A percentile compares a stretch with the other conserved stretches of the same genome.
Evolutionary conservation across 2,329 filamentous ascomycete species (phyloP).

Genomic region (Diaporthe eres): DNA sequence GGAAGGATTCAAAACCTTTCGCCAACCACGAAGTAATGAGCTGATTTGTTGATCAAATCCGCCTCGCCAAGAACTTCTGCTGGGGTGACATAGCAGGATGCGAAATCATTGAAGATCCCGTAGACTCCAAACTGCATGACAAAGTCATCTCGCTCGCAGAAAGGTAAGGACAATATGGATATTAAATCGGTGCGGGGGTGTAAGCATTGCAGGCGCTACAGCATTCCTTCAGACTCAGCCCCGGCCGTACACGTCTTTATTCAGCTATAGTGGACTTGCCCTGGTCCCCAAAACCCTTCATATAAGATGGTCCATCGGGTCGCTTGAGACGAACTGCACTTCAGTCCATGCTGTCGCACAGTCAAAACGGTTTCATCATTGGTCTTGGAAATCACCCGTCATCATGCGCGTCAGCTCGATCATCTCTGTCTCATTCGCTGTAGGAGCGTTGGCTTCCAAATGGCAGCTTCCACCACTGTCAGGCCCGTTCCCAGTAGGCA

Average conservation of each 20-base stretch:
- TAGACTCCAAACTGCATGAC: neutral
- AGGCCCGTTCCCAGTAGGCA: slow-evolving; percentile 15
- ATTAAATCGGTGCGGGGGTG: neutral
- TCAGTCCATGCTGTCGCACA: neutral
- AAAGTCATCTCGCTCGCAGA: neutral
- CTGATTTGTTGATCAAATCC: neutral
- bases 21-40: neutral
- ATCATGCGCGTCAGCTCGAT: neutral
- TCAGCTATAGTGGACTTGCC: neutral
- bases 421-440: neutral
- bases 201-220: neutral
- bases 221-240: slow-evolving; percentile 22
- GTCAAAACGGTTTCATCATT: too few species aligned
- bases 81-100: neutral
- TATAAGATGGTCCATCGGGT: neutral
- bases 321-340: neutral
- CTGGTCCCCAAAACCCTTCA: neutral
- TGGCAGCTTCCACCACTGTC: neutral
- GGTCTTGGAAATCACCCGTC: neutral
- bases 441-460: slow-evolving; percentile 5
- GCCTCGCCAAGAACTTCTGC: neutral
- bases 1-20: neutral
- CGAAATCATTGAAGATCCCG: neutral
- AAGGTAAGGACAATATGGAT: neutral
- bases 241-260: neutral